Conservation (phyloP, 1,284 basidiomycete species). For the Cutaneotrichosporon arboriforme region DNA sequence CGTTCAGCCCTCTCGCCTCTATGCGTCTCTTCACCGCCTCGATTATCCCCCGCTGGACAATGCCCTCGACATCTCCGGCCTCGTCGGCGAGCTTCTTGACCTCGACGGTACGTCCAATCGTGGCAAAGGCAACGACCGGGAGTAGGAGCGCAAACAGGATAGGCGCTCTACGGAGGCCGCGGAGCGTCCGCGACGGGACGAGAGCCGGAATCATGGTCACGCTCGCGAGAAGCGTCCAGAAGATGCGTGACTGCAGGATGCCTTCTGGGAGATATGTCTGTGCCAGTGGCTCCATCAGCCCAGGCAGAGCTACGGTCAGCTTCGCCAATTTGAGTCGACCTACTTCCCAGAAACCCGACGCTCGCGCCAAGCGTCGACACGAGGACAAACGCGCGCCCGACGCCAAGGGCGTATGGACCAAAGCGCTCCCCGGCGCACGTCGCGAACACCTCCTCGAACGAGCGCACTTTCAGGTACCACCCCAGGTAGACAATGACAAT, state of each 20-base stretch:
- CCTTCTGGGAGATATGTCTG: slow-evolving; percentile 27
- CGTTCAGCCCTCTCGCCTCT: slow-evolving; percentile 22
- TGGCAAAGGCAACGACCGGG: slow-evolving; percentile 42
- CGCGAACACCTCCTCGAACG: slow-evolving; percentile 47
- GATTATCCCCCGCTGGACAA: slow-evolving; percentile 14
- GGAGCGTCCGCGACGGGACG: slow-evolving; percentile 34
- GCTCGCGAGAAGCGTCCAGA: slow-evolving; percentile 40
- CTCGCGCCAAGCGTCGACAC: slow-evolving; percentile 33
- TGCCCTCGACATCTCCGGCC: slow-evolving; percentile 6
- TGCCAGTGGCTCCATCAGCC: slow-evolving; percentile 35
- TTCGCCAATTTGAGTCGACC: slow-evolving; percentile 8
- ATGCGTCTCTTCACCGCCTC: not conserved
- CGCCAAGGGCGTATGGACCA: slow-evolving; percentile 35
- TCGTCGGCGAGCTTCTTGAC: slow-evolving; percentile 35
- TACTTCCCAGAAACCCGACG: slow-evolving; percentile 41
- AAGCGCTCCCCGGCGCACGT: slow-evolving; percentile 32
- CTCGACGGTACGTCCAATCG: slow-evolving; percentile 46
- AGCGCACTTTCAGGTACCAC: slow-evolving; percentile 47
- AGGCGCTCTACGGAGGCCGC: slow-evolving; percentile 24
- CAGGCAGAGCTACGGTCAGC: slow-evolving; percentile 30
- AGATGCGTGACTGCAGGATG: slow-evolving; percentile 28
- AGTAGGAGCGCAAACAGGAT: slow-evolving; percentile 35
- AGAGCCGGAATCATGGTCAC: slow-evolving; percentile 37
- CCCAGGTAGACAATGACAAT: slow-evolving; percentile 48
- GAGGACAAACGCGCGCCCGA: slow-evolving; percentile 35